Conservation (phyloP, 192 early-diverging fungal genomes). For the Gigaspora rosea region DNA sequence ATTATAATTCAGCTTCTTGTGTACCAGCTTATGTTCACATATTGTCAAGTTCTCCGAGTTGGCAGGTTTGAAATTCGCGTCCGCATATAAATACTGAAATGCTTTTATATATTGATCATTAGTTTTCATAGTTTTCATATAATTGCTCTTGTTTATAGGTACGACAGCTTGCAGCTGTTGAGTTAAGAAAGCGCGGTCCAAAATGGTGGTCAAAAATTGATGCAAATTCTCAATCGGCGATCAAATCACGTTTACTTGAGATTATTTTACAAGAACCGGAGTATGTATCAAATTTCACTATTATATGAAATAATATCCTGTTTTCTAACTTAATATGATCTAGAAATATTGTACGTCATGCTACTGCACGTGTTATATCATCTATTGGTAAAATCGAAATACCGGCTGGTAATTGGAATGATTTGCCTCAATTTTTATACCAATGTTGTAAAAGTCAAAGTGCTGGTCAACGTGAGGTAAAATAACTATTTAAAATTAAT, state of each 20-base stretch:
- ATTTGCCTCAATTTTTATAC: slow-evolving; percentile 79
- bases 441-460: slow-evolving; percentile 74
- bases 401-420: slow-evolving; percentile 73
- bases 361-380: slow-evolving; percentile 87
- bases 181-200: slow-evolving; percentile 79
- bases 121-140: background rate
- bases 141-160: slow-evolving; percentile 39
- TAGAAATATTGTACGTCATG: slow-evolving; percentile 72
- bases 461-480: slow-evolving; percentile 71
- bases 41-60: slow-evolving; percentile 59
- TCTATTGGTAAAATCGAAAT: slow-evolving; percentile 82
- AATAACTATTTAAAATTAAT: background rate
- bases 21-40: slow-evolving; percentile 84
- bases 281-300: slow-evolving; percentile 42
- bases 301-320: background rate
- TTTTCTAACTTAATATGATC: background rate
- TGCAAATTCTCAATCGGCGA: slow-evolving; percentile 50
- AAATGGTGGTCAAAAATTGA: slow-evolving; percentile 79
- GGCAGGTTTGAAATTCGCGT: slow-evolving; percentile 42
- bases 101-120: background rate
- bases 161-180: slow-evolving; percentile 87
- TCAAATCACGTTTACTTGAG: slow-evolving; percentile 71
- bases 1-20: slow-evolving; percentile 67
- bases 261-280: slow-evolving; percentile 73
- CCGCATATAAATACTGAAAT: background rate